Evolutionary conservation across 192 early-diverging fungal genomes (phyloP).

Genomic region (Phycomyces nitens): DNA sequence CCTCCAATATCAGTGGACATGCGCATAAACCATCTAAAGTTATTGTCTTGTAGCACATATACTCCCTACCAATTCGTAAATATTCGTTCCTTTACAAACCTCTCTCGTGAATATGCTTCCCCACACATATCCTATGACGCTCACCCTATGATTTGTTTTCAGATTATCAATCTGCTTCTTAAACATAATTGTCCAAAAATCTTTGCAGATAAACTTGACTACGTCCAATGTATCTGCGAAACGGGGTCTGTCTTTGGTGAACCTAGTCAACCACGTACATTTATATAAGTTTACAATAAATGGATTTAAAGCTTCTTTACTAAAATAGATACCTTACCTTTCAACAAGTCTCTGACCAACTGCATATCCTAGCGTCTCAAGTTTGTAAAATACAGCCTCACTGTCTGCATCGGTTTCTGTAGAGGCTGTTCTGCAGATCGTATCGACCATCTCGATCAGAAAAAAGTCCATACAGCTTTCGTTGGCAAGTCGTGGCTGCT

Average conservation of each 20-base stretch:
- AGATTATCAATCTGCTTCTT: constrained; percentile 98
- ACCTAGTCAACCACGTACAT: constrained; percentile 42
- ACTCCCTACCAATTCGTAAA: constrained; percentile 62
- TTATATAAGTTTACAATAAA: no score
- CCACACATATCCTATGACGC: background rate
- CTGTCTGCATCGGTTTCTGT: constrained; percentile 64
- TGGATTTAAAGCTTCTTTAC: no score
- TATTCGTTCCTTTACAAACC: no score
- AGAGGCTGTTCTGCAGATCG: constrained; percentile 56
- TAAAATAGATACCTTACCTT: no score
- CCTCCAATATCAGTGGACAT: constrained; percentile 83
- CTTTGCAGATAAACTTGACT: constrained; percentile 99
- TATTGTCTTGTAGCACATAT: constrained; percentile 97
- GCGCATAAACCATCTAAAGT: constrained; percentile 90
- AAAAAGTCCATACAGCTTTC: constrained; percentile 72
- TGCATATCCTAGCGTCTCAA: constrained; percentile 88
- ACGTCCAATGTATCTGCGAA: constrained; percentile 93
- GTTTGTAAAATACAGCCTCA: constrained; percentile 87
- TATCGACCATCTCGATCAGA: constrained; percentile 72
- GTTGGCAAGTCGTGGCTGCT: constrained; percentile 43
- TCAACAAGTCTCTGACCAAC: constrained; percentile 88
- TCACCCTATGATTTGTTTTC: constrained; percentile 95
- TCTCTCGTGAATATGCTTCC: background rate
- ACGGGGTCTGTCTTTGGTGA: constrained; percentile 81
- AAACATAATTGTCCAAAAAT: constrained; percentile 92